Evolutionary conservation across 176 grass and related monocot genomes (phyloP).

Genomic region (Oryza meridionalis): DNA sequence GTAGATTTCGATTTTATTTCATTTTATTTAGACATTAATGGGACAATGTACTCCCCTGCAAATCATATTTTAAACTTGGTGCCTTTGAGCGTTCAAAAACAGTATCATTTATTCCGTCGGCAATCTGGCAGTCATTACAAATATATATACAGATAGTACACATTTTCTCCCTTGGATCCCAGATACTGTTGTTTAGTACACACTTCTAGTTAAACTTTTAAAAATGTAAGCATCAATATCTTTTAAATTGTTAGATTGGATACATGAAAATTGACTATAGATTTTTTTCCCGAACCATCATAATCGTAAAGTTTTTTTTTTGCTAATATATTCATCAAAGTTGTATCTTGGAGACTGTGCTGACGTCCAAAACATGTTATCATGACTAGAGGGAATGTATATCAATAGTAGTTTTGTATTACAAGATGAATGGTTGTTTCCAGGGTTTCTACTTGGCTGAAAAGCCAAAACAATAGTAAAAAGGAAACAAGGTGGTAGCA

Average conservation of each 20-base stretch:
- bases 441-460: not conserved
- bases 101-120: not conserved
- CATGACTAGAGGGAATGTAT: not conserved
- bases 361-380: not conserved
- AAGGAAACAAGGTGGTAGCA: not conserved
- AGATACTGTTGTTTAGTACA: not conserved
- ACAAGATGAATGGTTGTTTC: conserved; percentile 11
- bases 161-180: not conserved
- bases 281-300: not conserved
- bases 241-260: not conserved
- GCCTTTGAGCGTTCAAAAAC: not conserved
- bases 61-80: not conserved
- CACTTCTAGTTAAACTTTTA: not conserved
- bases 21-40: conserved; percentile 6
- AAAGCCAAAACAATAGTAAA: not conserved
- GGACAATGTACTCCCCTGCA: not conserved
- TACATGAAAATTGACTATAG: not conserved
- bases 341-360: not conserved
- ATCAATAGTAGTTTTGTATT: not conserved
- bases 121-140: not conserved
- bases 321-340: not conserved
- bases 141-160: not conserved
- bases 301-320: not conserved
- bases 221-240: not conserved
- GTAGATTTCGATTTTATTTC: not conserved